These are phyloP conservation scores for Aspergillus diversus DNA, from an alignment of 495 filamentous ascomycete species.

Conservation along the genomic window DNA sequence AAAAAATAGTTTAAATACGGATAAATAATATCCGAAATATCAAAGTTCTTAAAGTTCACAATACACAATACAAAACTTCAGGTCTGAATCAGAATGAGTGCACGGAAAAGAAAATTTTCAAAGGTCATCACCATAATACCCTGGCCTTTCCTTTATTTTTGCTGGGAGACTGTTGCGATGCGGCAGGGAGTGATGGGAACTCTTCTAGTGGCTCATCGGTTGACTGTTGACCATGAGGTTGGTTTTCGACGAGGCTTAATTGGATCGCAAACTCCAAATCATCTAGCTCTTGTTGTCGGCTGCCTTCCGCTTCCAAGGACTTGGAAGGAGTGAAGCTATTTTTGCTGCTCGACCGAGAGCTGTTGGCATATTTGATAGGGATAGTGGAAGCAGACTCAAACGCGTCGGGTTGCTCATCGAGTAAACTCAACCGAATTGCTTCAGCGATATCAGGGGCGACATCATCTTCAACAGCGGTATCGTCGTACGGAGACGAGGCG, in stretches of 20 bases:
- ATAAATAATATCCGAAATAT: too few species aligned
- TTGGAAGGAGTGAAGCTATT: slow-evolving; percentile 27
- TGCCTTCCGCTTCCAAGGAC: slow-evolving; percentile 35
- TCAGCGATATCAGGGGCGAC: slow-evolving; percentile 77
- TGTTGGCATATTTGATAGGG: slow-evolving; percentile 57
- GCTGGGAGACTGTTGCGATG: slow-evolving; percentile 45
- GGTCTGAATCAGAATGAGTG: neutral
- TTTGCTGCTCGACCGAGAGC: slow-evolving; percentile 19
- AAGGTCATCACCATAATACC: slow-evolving; percentile 27
- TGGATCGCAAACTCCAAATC: slow-evolving; percentile 85
- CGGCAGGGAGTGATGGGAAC: slow-evolving; percentile 57
- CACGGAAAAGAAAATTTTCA: slow-evolving; percentile 29
- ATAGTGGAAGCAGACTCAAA: slow-evolving; percentile 45
- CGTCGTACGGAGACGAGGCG: slow-evolving; percentile 43
- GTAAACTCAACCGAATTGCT: slow-evolving; percentile 76
- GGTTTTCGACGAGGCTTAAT: slow-evolving; percentile 78
- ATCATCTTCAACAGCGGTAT: slow-evolving; percentile 55
- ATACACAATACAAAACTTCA: slow-evolving; percentile 2
- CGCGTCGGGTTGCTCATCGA: slow-evolving; percentile 49
- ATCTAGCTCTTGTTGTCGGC: slow-evolving; percentile 58
- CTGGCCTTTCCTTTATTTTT: slow-evolving; percentile 48
- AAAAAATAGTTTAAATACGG: too few species aligned
- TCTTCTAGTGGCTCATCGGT: slow-evolving; percentile 44
- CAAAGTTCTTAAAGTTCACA: neutral
- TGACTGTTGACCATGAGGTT: slow-evolving; percentile 19